These are phyloP conservation scores for Pythium brassicae DNA, from an alignment of 352 stramenopile species.

Conservation along the genomic window DNA sequence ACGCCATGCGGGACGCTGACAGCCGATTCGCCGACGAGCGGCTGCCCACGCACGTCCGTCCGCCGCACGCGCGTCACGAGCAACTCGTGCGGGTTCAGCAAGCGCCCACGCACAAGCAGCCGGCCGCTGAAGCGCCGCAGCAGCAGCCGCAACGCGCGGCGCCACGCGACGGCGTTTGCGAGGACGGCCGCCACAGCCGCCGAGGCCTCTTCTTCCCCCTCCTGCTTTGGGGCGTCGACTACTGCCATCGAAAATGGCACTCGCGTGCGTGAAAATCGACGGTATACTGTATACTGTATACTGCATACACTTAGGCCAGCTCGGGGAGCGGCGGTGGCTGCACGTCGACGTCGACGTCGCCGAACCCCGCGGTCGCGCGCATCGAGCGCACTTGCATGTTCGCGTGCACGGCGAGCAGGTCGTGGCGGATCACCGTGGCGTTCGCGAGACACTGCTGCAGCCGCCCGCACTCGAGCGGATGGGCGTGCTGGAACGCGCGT, in stretches of 20 bases:
- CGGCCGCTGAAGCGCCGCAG: constrained; percentile 25
- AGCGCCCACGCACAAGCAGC: constrained; percentile 28
- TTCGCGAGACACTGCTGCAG: constrained; percentile 15
- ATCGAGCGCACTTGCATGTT: constrained; percentile 14
- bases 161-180: constrained; percentile 4
- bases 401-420: constrained; percentile 15
- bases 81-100: constrained; percentile 44
- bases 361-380: constrained; percentile 2
- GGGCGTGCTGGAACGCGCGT: constrained; percentile 7
- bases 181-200: no score
- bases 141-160: constrained; percentile 15
- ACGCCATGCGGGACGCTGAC: constrained; percentile 3
- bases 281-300: no score
- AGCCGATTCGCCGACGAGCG: not conserved
- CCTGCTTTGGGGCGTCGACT: no score
- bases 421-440: constrained; percentile 10
- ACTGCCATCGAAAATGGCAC: no score
- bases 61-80: constrained; percentile 21
- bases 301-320: no score
- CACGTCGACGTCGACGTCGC: no score
- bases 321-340: not conserved
- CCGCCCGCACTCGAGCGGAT: constrained; percentile 4
- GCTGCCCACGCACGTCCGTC: not conserved
- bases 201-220: no score
- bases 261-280: no score